Conservation (phyloP, 208 protist genomes). For the Histomonas meleagridis region DNA sequence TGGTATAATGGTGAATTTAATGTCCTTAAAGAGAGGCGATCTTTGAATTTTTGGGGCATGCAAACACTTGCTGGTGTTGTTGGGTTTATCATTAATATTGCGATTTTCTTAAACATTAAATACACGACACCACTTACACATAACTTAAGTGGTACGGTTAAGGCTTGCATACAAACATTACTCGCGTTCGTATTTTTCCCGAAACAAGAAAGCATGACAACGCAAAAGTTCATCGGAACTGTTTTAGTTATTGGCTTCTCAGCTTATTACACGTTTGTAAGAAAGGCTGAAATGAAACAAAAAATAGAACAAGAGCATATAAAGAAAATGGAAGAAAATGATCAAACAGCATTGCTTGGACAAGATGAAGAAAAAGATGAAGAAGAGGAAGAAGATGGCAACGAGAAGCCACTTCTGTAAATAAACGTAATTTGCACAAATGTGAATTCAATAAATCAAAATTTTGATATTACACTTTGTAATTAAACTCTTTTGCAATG, state of each 20-base stretch:
- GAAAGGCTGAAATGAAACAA: constrained; percentile 42
- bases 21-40: background rate
- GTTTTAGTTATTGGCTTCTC: constrained; percentile 42
- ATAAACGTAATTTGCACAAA: too few species aligned
- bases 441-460: too few species aligned
- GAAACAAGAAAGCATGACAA: background rate
- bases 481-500: background rate
- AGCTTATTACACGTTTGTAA: constrained; percentile 39
- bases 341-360: too few species aligned
- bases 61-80: constrained; percentile 53
- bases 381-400: too few species aligned
- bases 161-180: constrained; percentile 54
- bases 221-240: constrained; percentile 42
- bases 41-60: constrained; percentile 49
- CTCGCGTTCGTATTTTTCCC: constrained; percentile 47
- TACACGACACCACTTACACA: constrained; percentile 56
- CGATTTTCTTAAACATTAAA: constrained; percentile 57
- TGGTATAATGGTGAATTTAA: constrained; percentile 48
- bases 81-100: constrained; percentile 55
- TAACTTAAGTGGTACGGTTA: constrained; percentile 55
- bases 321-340: too few species aligned
- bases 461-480: too few species aligned
- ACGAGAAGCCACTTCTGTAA: too few species aligned
- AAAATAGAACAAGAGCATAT: background rate
- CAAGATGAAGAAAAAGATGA: too few species aligned